Evolutionary conservation across 768 basidiomycete species (phyloP).

Genomic region (Gyrodon lividus): DNA sequence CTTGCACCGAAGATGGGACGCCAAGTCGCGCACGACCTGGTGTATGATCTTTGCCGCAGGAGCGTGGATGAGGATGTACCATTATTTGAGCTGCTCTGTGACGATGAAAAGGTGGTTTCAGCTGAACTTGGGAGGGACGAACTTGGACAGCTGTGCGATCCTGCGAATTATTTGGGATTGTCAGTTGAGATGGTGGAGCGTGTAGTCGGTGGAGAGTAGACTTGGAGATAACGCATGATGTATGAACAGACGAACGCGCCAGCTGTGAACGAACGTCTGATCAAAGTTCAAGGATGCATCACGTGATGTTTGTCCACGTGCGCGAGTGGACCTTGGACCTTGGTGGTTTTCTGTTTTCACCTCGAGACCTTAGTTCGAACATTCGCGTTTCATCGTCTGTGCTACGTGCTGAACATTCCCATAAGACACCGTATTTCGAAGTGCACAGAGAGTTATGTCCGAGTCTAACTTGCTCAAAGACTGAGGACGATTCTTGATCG

Average conservation of each 20-base stretch:
- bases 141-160: constrained; percentile 36
- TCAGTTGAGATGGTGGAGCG: constrained; percentile 31
- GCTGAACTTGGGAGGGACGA: constrained; percentile 26
- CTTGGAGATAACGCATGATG: neutral
- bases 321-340: too few relatives aligned
- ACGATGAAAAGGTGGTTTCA: constrained; percentile 25
- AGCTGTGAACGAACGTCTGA: too few relatives aligned
- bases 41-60: constrained; percentile 42
- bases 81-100: constrained; percentile 34
- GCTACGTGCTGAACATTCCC: too few relatives aligned
- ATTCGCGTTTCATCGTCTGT: too few relatives aligned
- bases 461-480: too few relatives aligned
- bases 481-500: too few relatives aligned
- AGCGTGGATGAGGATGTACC: constrained; percentile 26
- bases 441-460: too few relatives aligned
- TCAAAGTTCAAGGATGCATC: too few relatives aligned
- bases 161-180: constrained; percentile 39
- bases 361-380: too few relatives aligned
- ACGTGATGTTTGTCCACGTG: too few relatives aligned
- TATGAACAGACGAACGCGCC: neutral
- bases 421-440: too few relatives aligned
- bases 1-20: constrained; percentile 43
- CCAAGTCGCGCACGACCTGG: constrained; percentile 44
- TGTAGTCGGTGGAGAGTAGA: constrained; percentile 1
- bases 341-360: too few relatives aligned